phyloP scores from a whole-genome alignment of 2,329 filamentous ascomycete genomes.

The Pezicula radicicola region DNA sequence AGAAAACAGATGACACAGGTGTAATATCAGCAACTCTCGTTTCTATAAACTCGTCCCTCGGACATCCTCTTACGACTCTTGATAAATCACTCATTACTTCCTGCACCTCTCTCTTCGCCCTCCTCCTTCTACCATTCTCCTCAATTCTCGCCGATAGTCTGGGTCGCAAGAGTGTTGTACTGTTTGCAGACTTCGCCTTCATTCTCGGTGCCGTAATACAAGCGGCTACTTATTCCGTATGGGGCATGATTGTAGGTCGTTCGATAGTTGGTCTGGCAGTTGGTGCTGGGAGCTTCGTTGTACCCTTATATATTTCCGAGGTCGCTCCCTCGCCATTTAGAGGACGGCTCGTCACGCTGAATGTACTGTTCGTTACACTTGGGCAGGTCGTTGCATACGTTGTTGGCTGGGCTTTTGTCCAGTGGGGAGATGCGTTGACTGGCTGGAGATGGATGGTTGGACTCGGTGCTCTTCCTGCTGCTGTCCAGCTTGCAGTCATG shows the following conservation, averaged over 20 bases:
- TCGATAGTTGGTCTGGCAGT: conserved; percentile 70
- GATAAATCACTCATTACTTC: conserved; percentile 71
- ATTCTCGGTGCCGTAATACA: conserved; percentile 65
- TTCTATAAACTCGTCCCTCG: conserved; percentile 56
- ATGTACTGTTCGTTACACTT: conserved; percentile 78
- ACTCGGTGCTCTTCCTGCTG: conserved; percentile 73
- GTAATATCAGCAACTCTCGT: conserved; percentile 68
- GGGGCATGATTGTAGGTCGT: conserved; percentile 64
- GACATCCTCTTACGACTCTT: conserved; percentile 53
- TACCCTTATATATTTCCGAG: conserved; percentile 86
- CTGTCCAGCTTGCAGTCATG: conserved; percentile 67
- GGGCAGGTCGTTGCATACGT: conserved; percentile 90
- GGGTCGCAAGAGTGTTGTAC: conserved; percentile 60
- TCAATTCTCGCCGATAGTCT: conserved; percentile 60
- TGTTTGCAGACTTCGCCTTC: conserved; percentile 66
- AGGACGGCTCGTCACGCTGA: conserved; percentile 78
- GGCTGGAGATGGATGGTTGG: conserved; percentile 95
- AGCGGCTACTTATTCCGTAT: conserved; percentile 54
- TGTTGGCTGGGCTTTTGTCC: conserved; percentile 72
- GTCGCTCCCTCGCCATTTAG: conserved; percentile 73
- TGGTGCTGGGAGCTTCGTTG: conserved; percentile 75
- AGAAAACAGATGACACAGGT: conserved; percentile 30
- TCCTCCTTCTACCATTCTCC: conserved; percentile 60
- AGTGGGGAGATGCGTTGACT: conserved; percentile 43
- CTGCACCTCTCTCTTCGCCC: conserved; percentile 64